Conservation (phyloP, 2,329 filamentous ascomycete genomes). For the Colletotrichum lupini region DNA sequence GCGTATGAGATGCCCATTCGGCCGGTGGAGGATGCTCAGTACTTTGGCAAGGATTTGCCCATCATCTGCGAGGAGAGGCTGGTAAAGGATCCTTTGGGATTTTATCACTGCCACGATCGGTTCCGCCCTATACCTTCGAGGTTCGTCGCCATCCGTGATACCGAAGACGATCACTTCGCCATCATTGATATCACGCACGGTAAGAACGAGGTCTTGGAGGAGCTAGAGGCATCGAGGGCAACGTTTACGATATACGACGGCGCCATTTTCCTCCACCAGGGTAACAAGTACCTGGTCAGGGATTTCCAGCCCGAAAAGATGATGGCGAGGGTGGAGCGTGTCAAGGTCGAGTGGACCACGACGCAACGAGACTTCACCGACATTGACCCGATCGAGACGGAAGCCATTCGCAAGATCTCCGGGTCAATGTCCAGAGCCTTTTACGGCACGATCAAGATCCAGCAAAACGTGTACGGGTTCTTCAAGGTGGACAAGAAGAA, state of each 20-base stretch:
- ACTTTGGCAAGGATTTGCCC: constrained; percentile 81
- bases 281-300: constrained; percentile 90
- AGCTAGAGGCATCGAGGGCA: constrained; percentile 94
- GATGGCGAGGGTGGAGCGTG: constrained; percentile 87
- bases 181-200: constrained; percentile 89
- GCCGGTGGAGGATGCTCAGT: constrained; percentile 78
- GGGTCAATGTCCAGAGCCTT: constrained; percentile 77
- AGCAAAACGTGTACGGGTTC: constrained; percentile 92
- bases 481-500: constrained; percentile 94
- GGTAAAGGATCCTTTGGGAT: constrained; percentile 78
- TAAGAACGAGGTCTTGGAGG: constrained; percentile 87
- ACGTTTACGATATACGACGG: constrained; percentile 97
- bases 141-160: constrained; percentile 89
- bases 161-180: constrained; percentile 90
- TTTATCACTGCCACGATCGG: constrained; percentile 89
- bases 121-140: constrained; percentile 88
- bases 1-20: constrained; percentile 94
- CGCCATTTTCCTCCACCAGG: constrained; percentile 96
- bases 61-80: constrained; percentile 81
- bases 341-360: constrained; percentile 95
- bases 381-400: constrained; percentile 91
- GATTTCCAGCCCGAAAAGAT: constrained; percentile 85
- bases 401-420: constrained; percentile 80
- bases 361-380: constrained; percentile 94
- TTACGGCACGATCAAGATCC: constrained; percentile 87